Evolutionary conservation across 1,284 basidiomycete genomes (phyloP).

Genomic region (Ceratobasidium sp.): DNA sequence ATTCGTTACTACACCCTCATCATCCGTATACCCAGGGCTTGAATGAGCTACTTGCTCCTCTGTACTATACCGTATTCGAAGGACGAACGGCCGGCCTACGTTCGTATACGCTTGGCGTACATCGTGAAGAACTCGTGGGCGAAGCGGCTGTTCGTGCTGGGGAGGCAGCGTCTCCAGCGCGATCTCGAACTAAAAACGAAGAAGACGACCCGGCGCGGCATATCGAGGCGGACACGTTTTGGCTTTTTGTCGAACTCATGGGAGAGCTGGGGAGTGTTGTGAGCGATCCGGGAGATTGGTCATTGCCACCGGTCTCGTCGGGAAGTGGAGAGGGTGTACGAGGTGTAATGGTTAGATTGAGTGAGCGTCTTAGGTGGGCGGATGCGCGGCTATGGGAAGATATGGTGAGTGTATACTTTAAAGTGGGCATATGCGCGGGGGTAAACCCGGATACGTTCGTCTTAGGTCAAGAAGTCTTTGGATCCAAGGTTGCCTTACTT

Average conservation of each 20-base stretch:
- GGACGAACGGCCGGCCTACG: conserved; percentile 28
- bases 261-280: conserved; percentile 63
- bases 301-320: conserved; percentile 31
- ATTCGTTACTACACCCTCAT: conserved; percentile 56
- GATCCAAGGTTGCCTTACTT: conserved; percentile 82
- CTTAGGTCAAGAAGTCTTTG: conserved; percentile 65
- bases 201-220: conserved; percentile 73
- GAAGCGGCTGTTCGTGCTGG: conserved; percentile 20
- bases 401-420: conserved; percentile 65
- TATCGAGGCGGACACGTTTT: conserved; percentile 83
- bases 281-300: conserved; percentile 48
- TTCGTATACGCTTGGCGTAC: conserved; percentile 19
- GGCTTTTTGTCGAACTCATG: conserved; percentile 79
- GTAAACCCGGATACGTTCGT: not conserved
- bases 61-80: conserved; percentile 55
- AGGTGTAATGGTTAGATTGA: conserved; percentile 67
- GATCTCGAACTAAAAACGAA: conserved; percentile 62
- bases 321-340: conserved; percentile 45
- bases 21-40: conserved; percentile 56
- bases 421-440: conserved; percentile 10
- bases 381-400: conserved; percentile 73
- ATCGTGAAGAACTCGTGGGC: conserved; percentile 30
- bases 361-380: conserved; percentile 73
- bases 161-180: not conserved
- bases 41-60: conserved; percentile 56